Conservation (phyloP, 768 basidiomycete species). For the Pleurotus djamor region DNA sequence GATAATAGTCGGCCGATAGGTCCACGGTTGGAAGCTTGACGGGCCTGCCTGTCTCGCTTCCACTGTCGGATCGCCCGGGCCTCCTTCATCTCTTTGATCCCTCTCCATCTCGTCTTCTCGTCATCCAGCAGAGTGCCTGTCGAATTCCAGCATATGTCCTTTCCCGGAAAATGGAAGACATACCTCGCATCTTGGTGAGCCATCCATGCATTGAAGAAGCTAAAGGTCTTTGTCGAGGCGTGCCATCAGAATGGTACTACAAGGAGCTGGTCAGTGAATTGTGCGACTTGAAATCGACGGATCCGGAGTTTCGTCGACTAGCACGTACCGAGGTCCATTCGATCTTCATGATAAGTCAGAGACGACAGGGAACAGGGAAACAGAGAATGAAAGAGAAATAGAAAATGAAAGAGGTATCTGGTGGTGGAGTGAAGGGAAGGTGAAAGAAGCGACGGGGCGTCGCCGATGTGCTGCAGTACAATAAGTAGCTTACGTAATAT, state of each 20-base stretch:
- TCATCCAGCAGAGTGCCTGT: slow-evolving; percentile 68
- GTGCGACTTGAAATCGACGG: neutral
- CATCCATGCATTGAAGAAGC: slow-evolving; percentile 71
- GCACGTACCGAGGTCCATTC: slow-evolving; percentile 46
- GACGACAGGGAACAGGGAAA: slow-evolving; percentile 4
- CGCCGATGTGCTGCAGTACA: neutral
- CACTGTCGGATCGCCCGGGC: slow-evolving; percentile 32
- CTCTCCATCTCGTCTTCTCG: slow-evolving; percentile 54
- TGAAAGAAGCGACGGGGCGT: neutral
- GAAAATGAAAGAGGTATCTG: neutral
- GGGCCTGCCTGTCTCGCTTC: slow-evolving; percentile 16
- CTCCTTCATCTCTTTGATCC: slow-evolving; percentile 69
- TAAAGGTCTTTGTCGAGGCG: slow-evolving; percentile 41
- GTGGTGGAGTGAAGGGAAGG: neutral
- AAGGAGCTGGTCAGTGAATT: neutral
- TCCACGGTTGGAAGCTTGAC: slow-evolving; percentile 13
- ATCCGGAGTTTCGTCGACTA: slow-evolving; percentile 9
- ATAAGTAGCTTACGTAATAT: neutral
- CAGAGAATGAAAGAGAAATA: too few relatives aligned
- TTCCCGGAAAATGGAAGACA: neutral
- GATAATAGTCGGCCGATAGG: slow-evolving; percentile 11
- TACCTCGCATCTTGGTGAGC: slow-evolving; percentile 57
- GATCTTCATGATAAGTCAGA: slow-evolving; percentile 39
- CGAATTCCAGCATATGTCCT: slow-evolving; percentile 12
- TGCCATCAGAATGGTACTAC: slow-evolving; percentile 42